Evolutionary conservation across 164 flowering plant species (phyloP).

Genomic region (Umbellularia californica): DNA sequence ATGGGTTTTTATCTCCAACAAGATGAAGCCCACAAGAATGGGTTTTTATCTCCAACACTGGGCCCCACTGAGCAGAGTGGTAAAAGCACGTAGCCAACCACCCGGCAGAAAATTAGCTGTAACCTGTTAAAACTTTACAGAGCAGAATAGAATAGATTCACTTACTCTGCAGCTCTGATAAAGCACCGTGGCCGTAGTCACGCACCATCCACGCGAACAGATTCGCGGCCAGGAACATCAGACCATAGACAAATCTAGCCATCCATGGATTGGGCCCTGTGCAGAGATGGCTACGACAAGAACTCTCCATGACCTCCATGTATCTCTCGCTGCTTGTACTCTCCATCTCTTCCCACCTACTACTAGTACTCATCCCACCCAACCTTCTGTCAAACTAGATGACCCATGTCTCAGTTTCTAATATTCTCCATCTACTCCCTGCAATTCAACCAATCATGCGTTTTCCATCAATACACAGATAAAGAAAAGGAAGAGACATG

Average conservation of each 20-base stretch:
- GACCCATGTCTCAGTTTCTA: not conserved
- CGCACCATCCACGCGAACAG: constrained; percentile 78
- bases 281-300: constrained; percentile 59
- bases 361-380: not conserved
- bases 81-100: no score
- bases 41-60: not conserved
- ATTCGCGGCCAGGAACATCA: constrained; percentile 58
- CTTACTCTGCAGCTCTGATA: constrained; percentile 65
- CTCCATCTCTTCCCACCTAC: constrained; percentile 7
- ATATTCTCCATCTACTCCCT: not conserved
- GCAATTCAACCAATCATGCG: not conserved
- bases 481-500: not conserved
- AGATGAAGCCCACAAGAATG: not conserved
- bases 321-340: constrained; percentile 19
- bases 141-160: not conserved
- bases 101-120: not conserved
- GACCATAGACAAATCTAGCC: constrained; percentile 75
- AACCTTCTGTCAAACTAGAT: not conserved
- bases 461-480: not conserved
- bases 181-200: constrained; percentile 53
- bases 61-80: not conserved
- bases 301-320: constrained; percentile 25
- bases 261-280: constrained; percentile 76
- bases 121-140: not conserved
- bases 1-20: not conserved